Base-by-base conservation (phyloP, 2,329 filamentous ascomycete species). In the Colletotrichum lindemuthianum region DNA sequence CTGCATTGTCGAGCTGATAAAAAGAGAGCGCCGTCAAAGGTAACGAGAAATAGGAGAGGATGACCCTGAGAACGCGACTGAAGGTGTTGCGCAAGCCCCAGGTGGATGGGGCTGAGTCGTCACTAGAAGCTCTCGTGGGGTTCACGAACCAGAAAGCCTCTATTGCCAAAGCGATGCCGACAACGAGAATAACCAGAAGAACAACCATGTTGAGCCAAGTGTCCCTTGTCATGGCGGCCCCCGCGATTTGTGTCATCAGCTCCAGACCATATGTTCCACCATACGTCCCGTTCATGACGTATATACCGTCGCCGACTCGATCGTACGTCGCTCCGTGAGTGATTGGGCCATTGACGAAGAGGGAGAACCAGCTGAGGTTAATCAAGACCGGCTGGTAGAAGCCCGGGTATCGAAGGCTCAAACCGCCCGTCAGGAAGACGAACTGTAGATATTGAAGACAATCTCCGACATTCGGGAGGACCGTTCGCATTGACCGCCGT, bases 361-460 rank as follows among this genome's bases (percentile, higher is more conserved):
- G 82, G 1, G 85, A 78, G 2, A 88, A 89, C 90, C 90, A 93
- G 52, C 84, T 85, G 2, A 84, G 83, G 65, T 87, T 84, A 70
- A 89, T 90, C 40, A 90, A 83, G 1, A 87, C 87, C 1, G 91
- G 90, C 68, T 92, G 90, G 67, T 89, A 90, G 71, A 88, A 93
- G 1, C 90, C 91, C 0, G 91, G 91, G 68, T 92, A 92, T 47
- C 86, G 84, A 56, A 93, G 76, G n/a, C 86, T 90, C 51, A 93
- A 79, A 12, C 87, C 86, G 4, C 89, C 90, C 0, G 90, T 88
- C 65, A 93, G 79, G 49, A 92, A 88, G 53, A 91, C 82, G 71
- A 92, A 93, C 71, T 93, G 91, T 11, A 93, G 85, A 72, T 93
- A 92, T 70, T 91, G 88, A 40, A 93, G 78, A 71, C 90, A 93